A percentile compares a stretch with the other conserved stretches of the same genome.
These are phyloP conservation scores for Gastrolobium bilobum DNA, from an alignment of 306 rosid species.

Conservation along the genomic window DNA sequence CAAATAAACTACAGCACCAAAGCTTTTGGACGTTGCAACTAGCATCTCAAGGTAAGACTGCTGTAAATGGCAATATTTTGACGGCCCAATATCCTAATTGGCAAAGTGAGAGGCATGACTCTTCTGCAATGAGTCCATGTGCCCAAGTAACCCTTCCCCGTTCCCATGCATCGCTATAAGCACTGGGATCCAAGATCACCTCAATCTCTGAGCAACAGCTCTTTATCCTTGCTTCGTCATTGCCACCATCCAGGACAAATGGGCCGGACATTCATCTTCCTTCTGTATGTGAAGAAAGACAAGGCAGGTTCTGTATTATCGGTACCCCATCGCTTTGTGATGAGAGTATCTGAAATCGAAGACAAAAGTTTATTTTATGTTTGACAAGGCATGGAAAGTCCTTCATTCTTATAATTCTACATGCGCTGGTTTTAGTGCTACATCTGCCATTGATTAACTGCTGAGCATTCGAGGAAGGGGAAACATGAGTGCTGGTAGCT, in stretches of 20 bases:
- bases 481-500: neutral
- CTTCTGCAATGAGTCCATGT: constrained; percentile 37
- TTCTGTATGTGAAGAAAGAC: constrained; percentile 56
- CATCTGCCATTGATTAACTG: constrained; percentile 1
- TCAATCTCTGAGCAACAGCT: constrained; percentile 62
- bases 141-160: constrained; percentile 49
- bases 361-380: constrained; percentile 14
- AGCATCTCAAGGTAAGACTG: constrained; percentile 57
- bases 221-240: constrained; percentile 51
- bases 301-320: constrained; percentile 53
- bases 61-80: constrained; percentile 39
- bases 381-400: constrained; percentile 36
- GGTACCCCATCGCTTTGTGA: constrained; percentile 61
- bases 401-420: constrained; percentile 34
- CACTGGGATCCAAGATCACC: constrained; percentile 53
- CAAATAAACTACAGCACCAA: constrained; percentile 58
- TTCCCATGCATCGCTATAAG: constrained; percentile 48
- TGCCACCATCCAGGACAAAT: constrained; percentile 49
- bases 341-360: constrained; percentile 54
- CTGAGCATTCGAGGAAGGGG: neutral
- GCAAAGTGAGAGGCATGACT: constrained; percentile 60
- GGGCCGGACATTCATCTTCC: constrained; percentile 52
- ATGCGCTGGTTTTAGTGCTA: constrained; percentile 17
- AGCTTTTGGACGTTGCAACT: constrained; percentile 64
- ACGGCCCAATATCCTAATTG: constrained; percentile 57